Evolutionary conservation across 129 eudicot species (phyloP).

Genomic region (Helianthus annuus): HanXRQr2.0-SUNRISE NC_035436.2:56368951-56369450

Average conservation of each 20-base stretch:
- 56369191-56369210: constrained; percentile 40
- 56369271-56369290: constrained; percentile 7
- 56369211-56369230: constrained; percentile 15
- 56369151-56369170: constrained; percentile 82
- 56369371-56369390: constrained; percentile 97
- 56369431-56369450: constrained; percentile 85
- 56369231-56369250: constrained; percentile 22
- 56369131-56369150: constrained; percentile 92
- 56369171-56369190: constrained; percentile 67
- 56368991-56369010: constrained; percentile 95
- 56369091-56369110: constrained; percentile 87
- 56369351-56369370: constrained; percentile 88
- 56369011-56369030: constrained; percentile 83
- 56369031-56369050: constrained; percentile 95
- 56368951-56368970: constrained; percentile 94
- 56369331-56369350: constrained; percentile 73
- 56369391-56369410: constrained; percentile 92
- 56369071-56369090: constrained; percentile 94
- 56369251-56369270: background rate
- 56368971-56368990: constrained; percentile 95
- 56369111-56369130: constrained; percentile 80
- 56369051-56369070: constrained; percentile 98
- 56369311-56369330: constrained; percentile 11
- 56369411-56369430: constrained; percentile 75
- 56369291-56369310: constrained; percentile 17